Conservation (phyloP, 345 rosid species). For the Brassica juncea region DNA sequence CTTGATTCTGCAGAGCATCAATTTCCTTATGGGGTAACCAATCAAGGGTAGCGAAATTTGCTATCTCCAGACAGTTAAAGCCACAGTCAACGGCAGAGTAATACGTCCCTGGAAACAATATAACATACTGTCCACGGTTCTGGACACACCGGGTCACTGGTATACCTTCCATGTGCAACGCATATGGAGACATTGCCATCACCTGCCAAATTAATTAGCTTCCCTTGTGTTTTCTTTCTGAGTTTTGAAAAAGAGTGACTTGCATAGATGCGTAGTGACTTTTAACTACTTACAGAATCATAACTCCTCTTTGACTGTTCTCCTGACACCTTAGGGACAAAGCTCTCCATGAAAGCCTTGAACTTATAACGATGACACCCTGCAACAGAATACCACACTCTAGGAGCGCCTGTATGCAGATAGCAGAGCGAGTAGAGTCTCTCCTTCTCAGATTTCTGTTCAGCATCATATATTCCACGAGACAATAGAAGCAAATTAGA, state of each 20-base stretch:
- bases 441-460: slow-evolving; percentile 72
- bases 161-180: slow-evolving; percentile 54
- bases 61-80: slow-evolving; percentile 66
- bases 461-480: slow-evolving; percentile 31
- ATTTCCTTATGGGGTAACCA: slow-evolving; percentile 74
- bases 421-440: slow-evolving; percentile 59
- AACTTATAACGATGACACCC: slow-evolving; percentile 37
- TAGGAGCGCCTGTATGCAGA: slow-evolving; percentile 70
- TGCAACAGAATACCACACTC: slow-evolving; percentile 67
- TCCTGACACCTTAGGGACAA: slow-evolving; percentile 35
- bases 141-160: slow-evolving; percentile 67
- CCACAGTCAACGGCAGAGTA: slow-evolving; percentile 68
- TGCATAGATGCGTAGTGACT: slow-evolving; percentile 4
- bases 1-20: slow-evolving; percentile 55
- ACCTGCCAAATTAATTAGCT: slow-evolving; percentile 44
- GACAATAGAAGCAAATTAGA: slow-evolving; percentile 19
- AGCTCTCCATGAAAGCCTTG: slow-evolving; percentile 40
- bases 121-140: slow-evolving; percentile 69
- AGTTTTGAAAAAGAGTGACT: background rate
- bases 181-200: slow-evolving; percentile 43
- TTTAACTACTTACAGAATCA: slow-evolving; percentile 49
- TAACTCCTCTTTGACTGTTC: slow-evolving; percentile 36
- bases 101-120: slow-evolving; percentile 64
- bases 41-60: slow-evolving; percentile 66
- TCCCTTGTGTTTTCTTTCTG: too few species aligned